These are phyloP conservation scores for Aspergillus glaucus DNA, from an alignment of 2,329 filamentous ascomycete genomes.

Conservation along the genomic window DNA sequence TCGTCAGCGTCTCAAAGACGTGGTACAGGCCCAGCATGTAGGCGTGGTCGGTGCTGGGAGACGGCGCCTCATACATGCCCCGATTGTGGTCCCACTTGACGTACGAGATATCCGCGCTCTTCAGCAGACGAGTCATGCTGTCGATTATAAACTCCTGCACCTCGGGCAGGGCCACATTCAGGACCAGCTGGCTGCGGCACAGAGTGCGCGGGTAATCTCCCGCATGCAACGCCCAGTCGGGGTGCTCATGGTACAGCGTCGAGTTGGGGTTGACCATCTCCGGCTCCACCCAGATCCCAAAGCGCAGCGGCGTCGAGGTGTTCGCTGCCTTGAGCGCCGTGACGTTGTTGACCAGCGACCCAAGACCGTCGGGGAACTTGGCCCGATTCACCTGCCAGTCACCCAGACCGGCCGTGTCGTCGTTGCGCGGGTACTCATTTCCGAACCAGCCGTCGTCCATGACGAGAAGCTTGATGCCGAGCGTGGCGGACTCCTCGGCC, in stretches of 20 bases:
- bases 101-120: slow-evolving; percentile 50
- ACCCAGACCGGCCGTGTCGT: slow-evolving; percentile 54
- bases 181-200: slow-evolving; percentile 53
- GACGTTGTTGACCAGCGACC: slow-evolving; percentile 46
- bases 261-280: slow-evolving; percentile 63
- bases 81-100: slow-evolving; percentile 66
- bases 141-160: slow-evolving; percentile 59
- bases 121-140: slow-evolving; percentile 49
- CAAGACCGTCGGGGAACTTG: slow-evolving; percentile 54
- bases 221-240: slow-evolving; percentile 58
- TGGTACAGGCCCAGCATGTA: slow-evolving; percentile 61
- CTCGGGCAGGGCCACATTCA: slow-evolving; percentile 55
- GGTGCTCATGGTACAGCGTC: slow-evolving; percentile 54
- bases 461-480: slow-evolving; percentile 59
- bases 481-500: slow-evolving; percentile 50
- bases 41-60: slow-evolving; percentile 48
- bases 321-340: slow-evolving; percentile 46
- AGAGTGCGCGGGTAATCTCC: slow-evolving; percentile 52
- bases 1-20: slow-evolving; percentile 56
- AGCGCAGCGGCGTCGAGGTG: slow-evolving; percentile 46
- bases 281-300: slow-evolving; percentile 62
- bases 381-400: slow-evolving; percentile 57
- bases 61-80: slow-evolving; percentile 55
- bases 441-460: slow-evolving; percentile 65
- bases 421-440: slow-evolving; percentile 52